Base-by-base conservation (phyloP, 2,329 filamentous ascomycete species). In the Penicillium glabrum region DNA sequence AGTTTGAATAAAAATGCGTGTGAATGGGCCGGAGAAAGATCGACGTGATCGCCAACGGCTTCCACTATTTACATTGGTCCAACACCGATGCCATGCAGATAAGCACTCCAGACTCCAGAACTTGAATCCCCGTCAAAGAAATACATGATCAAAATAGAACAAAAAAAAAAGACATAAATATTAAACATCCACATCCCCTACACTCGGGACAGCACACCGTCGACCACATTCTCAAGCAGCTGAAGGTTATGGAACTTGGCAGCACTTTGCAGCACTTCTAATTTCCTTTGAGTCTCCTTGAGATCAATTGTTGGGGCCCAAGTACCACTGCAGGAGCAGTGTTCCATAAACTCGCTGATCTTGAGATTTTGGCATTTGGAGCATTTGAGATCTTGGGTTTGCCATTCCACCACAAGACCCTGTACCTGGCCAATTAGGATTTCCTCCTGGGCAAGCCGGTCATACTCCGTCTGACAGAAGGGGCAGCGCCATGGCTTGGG, bases 311-410 rank as follows among this genome's bases (percentile, higher is more conserved):
- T 90, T 62, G 86, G 86, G 19, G 82, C 83, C 95, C 95, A 99
- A 57, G 84, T 83, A 3, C 95, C 95, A 59, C 90, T 91, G 79
- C 95, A 99, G 11, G 88, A 89, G 75, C 96, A 99, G 75, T 98
- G 93, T 73, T 97, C 93, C 87, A 95, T 92, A 67, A 98, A 96
- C 69, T 97, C 93, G 72, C 96, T 98, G 41, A 90, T 82, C 69
- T 91, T 81, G 39, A 96, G 75, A 4, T 77, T 67, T 43, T 73
- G 74, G 66, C 85, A 87, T 65, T 91, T 91, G 31, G 83, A 85
- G 72, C 95, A 99, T 75, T 91, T 91, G 56, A 98, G 76, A 73
- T 99, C 95, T 77, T 98, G 93, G 33, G 88, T 90, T 61, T 86
- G 83, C 93, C 96, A 99, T 66, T 89, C 86, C 26, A 91, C 83